These are phyloP conservation scores for Ceratobasidium sp. DNA, from an alignment of 1,284 basidiomycete genomes.

Conservation along the genomic window DNA sequence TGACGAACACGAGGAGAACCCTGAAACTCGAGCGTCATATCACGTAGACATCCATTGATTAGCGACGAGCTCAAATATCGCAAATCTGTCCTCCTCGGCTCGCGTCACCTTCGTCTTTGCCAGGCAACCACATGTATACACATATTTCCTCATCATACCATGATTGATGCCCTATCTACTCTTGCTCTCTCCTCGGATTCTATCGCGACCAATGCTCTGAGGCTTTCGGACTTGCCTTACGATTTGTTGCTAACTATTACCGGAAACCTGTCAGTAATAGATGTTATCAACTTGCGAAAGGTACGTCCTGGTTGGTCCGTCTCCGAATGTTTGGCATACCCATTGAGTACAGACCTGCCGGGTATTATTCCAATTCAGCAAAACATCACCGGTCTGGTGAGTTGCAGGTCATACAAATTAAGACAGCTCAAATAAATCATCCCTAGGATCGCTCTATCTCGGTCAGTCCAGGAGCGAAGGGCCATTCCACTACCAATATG, in stretches of 20 bases:
- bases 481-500: conserved; percentile 25
- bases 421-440: not conserved
- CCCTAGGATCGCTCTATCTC: conserved; percentile 16
- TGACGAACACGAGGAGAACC: conserved; percentile 27
- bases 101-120: not conserved
- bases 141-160: not conserved
- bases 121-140: not conserved
- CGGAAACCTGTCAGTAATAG: conserved; percentile 9
- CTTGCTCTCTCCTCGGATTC: conserved; percentile 14
- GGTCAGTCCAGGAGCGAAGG: conserved; percentile 3
- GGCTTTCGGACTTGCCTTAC: conserved; percentile 11
- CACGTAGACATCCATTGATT: conserved; percentile 3
- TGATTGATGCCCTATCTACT: not conserved
- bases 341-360: conserved; percentile 6
- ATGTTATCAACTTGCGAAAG: conserved; percentile 13
- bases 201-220: not conserved
- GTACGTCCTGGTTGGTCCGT: not conserved
- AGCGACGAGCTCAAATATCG: not conserved
- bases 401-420: not conserved
- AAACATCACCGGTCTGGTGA: conserved; percentile 29
- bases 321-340: not conserved
- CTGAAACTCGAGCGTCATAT: conserved; percentile 23
- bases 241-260: conserved; percentile 17
- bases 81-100: not conserved
- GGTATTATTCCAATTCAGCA: conserved; percentile 14